Base-by-base conservation (phyloP, 495 filamentous ascomycete genomes). In the Penicillium bialowiezense region DNA sequence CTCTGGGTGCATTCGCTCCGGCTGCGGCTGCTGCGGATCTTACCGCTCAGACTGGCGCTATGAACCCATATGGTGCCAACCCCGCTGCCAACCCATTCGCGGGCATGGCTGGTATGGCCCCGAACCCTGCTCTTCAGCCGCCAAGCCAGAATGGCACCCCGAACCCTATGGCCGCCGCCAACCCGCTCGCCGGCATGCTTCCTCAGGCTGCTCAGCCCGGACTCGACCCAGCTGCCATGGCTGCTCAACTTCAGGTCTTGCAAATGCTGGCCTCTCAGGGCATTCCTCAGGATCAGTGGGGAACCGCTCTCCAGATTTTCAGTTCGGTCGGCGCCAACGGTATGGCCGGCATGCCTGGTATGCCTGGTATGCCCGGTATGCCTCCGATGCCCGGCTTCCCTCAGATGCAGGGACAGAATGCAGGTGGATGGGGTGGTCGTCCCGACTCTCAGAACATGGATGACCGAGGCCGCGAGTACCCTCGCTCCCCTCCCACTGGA, bases 201-300 rank as follows among this genome's bases (percentile, higher is more conserved):
- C 71, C 67, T 15, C 72, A 73, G 56, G 50, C 65, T n/a, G 56
- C 65, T 13, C 51, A 62, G 33, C 64, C 73, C n/a, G 59, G 69
- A 42, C 67, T 60, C 12, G 59, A 64, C 48, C 60, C 67, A 8
- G 73, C 72, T 48, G 68, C 71, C 15, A 63, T 76, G 53, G 68
- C 73, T 17, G 82, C 88, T 62, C 86, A 91, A 63, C 69, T 84
- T 43, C 75, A 81, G 53, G 67, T 86, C 35, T 58, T 86, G 19
- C 80, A 85, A 56, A 60, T 80, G 41, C 67, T 88, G 24, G 73
- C 77, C 41, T 68, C 71, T 8, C 78, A 81, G 59, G 81, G 81
- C 15, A 72, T 84, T 13, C 75, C 80, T 3, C 78, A 81, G 62
- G 82, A 85, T 10, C 78, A 84, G 62, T 84, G 80, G 77, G 74